phyloP scores from a whole-genome alignment of 225 moss, liverwort and hornwort species.

The Marchantia paleacea region DNA sequence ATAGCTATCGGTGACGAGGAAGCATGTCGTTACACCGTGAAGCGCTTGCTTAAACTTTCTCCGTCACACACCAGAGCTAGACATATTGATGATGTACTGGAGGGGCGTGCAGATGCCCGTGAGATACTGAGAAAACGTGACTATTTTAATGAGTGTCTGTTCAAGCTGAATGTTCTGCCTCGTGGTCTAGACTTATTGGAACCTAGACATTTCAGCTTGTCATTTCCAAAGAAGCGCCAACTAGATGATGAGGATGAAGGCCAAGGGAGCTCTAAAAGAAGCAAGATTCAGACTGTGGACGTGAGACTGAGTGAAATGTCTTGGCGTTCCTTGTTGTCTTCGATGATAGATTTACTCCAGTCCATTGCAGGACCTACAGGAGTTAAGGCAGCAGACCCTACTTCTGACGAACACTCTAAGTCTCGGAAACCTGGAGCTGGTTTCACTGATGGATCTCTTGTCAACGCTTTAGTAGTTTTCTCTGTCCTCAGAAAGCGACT shows the following conservation, averaged over 20 bases:
- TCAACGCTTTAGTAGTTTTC: conserved; percentile 28
- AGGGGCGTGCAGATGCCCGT: conserved; percentile 47
- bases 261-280: conserved; percentile 53
- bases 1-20: conserved; percentile 93
- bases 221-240: conserved; percentile 70
- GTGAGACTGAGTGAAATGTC: conserved; percentile 64
- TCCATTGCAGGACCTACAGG: conserved; percentile 3
- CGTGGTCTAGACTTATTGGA: conserved; percentile 81
- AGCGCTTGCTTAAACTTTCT: conserved; percentile 72
- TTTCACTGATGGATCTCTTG: conserved; percentile 13
- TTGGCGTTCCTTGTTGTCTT: conserved; percentile 70
- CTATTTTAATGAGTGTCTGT: conserved; percentile 38
- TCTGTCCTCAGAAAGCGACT: conserved; percentile 9
- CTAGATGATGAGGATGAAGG: conserved; percentile 48
- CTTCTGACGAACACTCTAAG: neutral
- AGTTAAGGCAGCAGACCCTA: neutral
- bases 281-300: conserved; percentile 60
- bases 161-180: conserved; percentile 49
- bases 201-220: conserved; percentile 73
- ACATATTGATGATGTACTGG: conserved; percentile 70
- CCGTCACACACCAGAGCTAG: conserved; percentile 78
- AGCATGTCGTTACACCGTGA: conserved; percentile 71
- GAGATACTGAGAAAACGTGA: conserved; percentile 36
- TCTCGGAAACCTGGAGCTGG: neutral
- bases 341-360: conserved; percentile 51